A percentile compares a stretch with the other conserved stretches of the same genome.
These are phyloP conservation scores for Ogataea haglerorum DNA, from an alignment of 805 yeast genomes.

Conservation along the genomic window DNA sequence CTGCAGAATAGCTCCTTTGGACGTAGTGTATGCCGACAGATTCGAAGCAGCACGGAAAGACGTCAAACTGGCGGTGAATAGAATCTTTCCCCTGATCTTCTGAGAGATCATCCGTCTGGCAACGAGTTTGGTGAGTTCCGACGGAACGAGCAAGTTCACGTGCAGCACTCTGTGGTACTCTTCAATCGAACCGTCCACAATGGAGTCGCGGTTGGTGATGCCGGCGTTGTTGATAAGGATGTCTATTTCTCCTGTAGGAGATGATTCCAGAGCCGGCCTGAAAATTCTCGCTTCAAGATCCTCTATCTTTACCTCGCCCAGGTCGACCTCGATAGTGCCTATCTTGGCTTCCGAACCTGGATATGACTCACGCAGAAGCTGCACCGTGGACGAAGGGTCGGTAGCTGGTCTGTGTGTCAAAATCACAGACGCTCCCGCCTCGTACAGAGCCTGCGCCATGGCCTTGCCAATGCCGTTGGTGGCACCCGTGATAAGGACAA, in stretches of 20 bases:
- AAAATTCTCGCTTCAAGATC: slow-evolving; percentile 32
- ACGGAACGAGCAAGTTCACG: slow-evolving; percentile 39
- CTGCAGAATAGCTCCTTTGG: slow-evolving; percentile 40
- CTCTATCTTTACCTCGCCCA: slow-evolving; percentile 27
- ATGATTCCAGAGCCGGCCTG: slow-evolving; percentile 28
- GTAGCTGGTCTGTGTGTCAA: slow-evolving; percentile 36
- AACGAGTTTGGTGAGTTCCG: slow-evolving; percentile 35
- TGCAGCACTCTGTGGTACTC: slow-evolving; percentile 38
- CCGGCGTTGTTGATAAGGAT: slow-evolving; percentile 37
- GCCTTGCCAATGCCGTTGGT: slow-evolving; percentile 54
- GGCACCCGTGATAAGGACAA: slow-evolving; percentile 47
- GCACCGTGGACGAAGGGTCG: slow-evolving; percentile 29
- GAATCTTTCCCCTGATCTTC: slow-evolving; percentile 36
- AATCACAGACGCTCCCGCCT: slow-evolving; percentile 43
- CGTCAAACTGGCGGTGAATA: slow-evolving; percentile 40
- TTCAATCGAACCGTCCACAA: slow-evolving; percentile 36
- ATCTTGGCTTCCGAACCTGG: slow-evolving; percentile 29
- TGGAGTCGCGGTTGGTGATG: slow-evolving; percentile 31
- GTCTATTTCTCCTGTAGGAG: slow-evolving; percentile 31
- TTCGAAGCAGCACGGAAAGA: slow-evolving; percentile 40
- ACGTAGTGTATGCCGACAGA: slow-evolving; percentile 39
- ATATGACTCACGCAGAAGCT: slow-evolving; percentile 24
- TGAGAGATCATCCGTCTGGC: slow-evolving; percentile 36
- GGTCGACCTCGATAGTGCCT: slow-evolving; percentile 26
- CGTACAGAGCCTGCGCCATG: slow-evolving; percentile 48